Base-by-base conservation (phyloP, 2,329 filamentous ascomycete genomes). In the Fonsecaea erecta region DNA sequence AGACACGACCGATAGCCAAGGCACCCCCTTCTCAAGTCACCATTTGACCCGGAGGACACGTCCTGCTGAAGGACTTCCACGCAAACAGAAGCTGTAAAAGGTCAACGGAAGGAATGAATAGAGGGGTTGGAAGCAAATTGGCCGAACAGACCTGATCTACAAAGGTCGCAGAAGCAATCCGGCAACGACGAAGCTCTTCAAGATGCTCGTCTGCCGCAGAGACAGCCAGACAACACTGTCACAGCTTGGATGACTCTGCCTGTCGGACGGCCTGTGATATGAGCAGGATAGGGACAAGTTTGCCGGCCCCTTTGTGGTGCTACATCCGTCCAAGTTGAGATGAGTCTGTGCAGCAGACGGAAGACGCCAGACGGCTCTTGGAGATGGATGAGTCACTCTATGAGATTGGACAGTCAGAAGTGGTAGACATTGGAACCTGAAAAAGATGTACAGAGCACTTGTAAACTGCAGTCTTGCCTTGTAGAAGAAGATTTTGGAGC, bases 401-500 rank as follows among this genome's bases (percentile, higher is more conserved):
- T 48, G 21, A 4, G 18, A 24, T 24, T 48, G 18, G 11, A 48
- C 14, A 48, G 43, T 26, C 43, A 24, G 11, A 12, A 14, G 24
- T 24, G 21, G 26, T 14, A 48, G 11, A 26, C 21, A 26, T 48
- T 2, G 43, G 14, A 7, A 14, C 11, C 43, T 12, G 18, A 12
- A 26, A 26, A 26, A 5, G 5, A 26, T 48, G 43, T 48, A 48
- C 21, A 24, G 43, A 14, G 3, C 24, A 21, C 21, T 24, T 58
- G 14, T 30, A 43, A 9, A 48, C n/a, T 21, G 11, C 16, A 58
- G 55, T 40, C 55, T 58, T 34, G 16, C 30, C 43, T 46, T 24
- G 11, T 48, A 5, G 26, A 14, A 58, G 40, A 58, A 51, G 14
- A 14, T 48, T 58, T 40, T 58, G 37, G 55, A 58, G 55, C 37